A percentile compares a stretch with the other conserved stretches of the same genome.
phyloP scores from a whole-genome alignment of 1,284 basidiomycete species.

The Afroboletus lepidellus region DNA sequence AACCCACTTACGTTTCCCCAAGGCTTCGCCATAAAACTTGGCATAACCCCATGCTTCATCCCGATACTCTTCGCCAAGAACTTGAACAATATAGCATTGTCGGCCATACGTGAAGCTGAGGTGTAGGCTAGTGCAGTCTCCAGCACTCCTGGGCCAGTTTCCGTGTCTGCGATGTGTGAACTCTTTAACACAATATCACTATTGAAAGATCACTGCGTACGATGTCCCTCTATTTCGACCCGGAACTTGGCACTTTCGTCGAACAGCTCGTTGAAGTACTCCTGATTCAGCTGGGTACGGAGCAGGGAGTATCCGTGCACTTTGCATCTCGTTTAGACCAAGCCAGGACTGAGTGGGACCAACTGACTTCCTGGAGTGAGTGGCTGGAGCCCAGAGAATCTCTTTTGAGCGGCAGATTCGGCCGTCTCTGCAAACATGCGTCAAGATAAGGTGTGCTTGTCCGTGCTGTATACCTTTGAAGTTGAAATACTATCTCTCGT shows the following conservation, averaged over 20 bases:
- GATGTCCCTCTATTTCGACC: constrained; percentile 88
- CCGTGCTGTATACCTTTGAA: constrained; percentile 65
- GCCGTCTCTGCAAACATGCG: constrained; percentile 64
- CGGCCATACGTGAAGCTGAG: constrained; percentile 82
- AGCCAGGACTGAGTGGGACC: neutral
- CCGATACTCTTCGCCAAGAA: constrained; percentile 90
- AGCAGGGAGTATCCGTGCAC: constrained; percentile 95
- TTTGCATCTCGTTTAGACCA: constrained; percentile 33
- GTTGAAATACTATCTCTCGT: constrained; percentile 87
- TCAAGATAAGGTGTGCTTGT: neutral
- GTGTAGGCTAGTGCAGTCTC: constrained; percentile 95
- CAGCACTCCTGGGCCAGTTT: constrained; percentile 91
- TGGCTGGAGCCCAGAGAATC: constrained; percentile 70
- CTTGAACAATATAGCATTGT: constrained; percentile 94
- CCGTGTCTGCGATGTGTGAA: constrained; percentile 66
- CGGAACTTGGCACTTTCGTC: constrained; percentile 75
- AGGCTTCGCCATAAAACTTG: constrained; percentile 98
- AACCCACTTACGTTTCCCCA: constrained; percentile 74
- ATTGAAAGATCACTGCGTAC: constrained; percentile 45
- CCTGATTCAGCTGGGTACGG: constrained; percentile 83
- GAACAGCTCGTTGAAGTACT: constrained; percentile 89
- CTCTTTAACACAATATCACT: neutral
- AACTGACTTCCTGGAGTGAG: constrained; percentile 88
- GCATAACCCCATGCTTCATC: constrained; percentile 84
- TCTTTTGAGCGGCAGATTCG: constrained; percentile 72